Evolutionary conservation across 176 grass and related monocot genomes (phyloP).

Genomic region (Carex pumila): DNA sequence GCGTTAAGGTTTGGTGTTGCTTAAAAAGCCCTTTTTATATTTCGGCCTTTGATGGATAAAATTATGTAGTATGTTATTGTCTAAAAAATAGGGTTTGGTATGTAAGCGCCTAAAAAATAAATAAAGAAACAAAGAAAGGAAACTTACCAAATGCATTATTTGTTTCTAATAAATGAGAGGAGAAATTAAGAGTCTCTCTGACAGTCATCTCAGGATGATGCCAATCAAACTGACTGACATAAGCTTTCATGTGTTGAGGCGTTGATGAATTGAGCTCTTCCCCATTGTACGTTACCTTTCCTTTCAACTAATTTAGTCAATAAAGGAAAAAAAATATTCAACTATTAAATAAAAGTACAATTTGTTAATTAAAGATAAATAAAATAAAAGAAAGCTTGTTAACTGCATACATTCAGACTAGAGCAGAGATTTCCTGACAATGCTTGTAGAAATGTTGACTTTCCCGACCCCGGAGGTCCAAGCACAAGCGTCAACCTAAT

Average conservation of each 20-base stretch:
- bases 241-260: constrained; percentile 51
- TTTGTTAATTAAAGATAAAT: constrained; percentile 1
- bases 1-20: no score
- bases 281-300: constrained; percentile 60
- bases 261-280: constrained; percentile 48
- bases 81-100: no score
- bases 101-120: not conserved
- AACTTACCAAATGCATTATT: constrained; percentile 66
- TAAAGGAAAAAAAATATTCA: not conserved
- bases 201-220: constrained; percentile 97
- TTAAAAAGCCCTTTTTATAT: no score
- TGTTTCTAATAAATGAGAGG: constrained; percentile 58
- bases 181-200: constrained; percentile 69
- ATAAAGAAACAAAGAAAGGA: not conserved
- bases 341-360: constrained; percentile 12
- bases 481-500: constrained; percentile 98
- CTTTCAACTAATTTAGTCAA: constrained; percentile 31
- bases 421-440: constrained; percentile 62
- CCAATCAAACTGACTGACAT: constrained; percentile 81
- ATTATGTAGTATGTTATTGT: no score
- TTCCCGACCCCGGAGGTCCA: constrained; percentile 82
- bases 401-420: constrained; percentile 49
- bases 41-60: no score
- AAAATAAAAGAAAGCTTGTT: not conserved
- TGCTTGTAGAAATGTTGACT: constrained; percentile 71